Evolutionary conservation across 1,284 basidiomycete species (phyloP), one percentile per base, ranked within the genome.

Genomic region (Ustilago curta): DNA sequence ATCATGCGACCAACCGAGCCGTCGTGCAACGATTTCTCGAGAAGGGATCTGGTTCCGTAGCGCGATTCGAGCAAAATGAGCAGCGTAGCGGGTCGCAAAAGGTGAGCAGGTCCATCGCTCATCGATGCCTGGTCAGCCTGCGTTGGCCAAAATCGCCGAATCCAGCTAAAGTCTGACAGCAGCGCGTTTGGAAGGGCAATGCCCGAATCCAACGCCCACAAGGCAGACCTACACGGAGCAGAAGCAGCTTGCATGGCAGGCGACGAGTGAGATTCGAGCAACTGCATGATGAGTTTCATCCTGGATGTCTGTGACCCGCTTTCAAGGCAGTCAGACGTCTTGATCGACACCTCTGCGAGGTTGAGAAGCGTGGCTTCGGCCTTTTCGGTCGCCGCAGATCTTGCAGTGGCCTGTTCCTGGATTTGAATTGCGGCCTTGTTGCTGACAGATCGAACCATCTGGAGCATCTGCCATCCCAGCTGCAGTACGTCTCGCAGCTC

Each of bases 1-100:
- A 73, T 64, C 64, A 76, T 66, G 27, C 74, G 65, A 19, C 35
- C 47, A 3, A 66, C 61, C 21, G 63, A 54, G 18, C 64, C 57
- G 18, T 77, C 65, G 52, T 77, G 71, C 16, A 57, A 47, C 23
- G 64, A 39, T 19, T 70, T 60, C 45, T 70, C 63, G 23, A 55
- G 35, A 8, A 79, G 64, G 25, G 66, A 70, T 25, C 63, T 42
- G 35, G 54, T 59, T 42, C 64, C 73, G 29, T 51, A 57, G 19
- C 73, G 64, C 31, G 69, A 71, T 14, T 68, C 69, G n/a, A 76
- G 58, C 44, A 71, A 25, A 7, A 60, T 56, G 5, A 45, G 48
- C 51, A 78, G 25, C 3, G 65, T 18, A 18, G 60, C 39, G 21
- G 76, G 76, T 23, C 74, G 64, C 54, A 76, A 51, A 7, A 78